phyloP scores from a whole-genome alignment of 768 basidiomycete species.

The Lanmaoa rubissima region DNA sequence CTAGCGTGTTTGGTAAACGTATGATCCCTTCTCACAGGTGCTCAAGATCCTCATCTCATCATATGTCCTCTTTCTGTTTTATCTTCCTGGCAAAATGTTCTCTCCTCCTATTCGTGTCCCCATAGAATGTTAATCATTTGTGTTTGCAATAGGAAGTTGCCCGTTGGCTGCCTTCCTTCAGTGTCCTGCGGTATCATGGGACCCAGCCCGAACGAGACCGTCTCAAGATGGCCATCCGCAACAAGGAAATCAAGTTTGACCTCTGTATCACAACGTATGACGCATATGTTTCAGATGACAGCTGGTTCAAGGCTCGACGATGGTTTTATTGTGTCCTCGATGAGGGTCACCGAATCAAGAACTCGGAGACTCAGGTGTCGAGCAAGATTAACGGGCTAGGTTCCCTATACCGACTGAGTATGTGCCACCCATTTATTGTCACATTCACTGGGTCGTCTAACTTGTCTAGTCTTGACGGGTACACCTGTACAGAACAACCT shows the following conservation, averaged over 20 bases:
- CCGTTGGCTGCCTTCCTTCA: slow-evolving; percentile 54
- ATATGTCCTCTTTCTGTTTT: slow-evolving; percentile 72
- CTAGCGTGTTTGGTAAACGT: background rate
- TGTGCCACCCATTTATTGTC: slow-evolving; percentile 1
- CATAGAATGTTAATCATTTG: background rate
- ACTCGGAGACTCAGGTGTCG: slow-evolving; percentile 53
- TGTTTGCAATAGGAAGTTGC: slow-evolving; percentile 42
- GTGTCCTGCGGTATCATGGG: slow-evolving; percentile 62
- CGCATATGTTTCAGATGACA: slow-evolving; percentile 51
- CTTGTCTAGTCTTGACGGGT: slow-evolving; percentile 56
- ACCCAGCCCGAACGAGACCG: slow-evolving; percentile 50
- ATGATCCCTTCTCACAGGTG: slow-evolving; percentile 24
- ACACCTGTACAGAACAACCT: slow-evolving; percentile 73
- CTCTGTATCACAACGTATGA: slow-evolving; percentile 74
- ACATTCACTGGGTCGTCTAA: background rate
- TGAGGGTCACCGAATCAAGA: slow-evolving; percentile 74
- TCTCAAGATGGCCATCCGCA: slow-evolving; percentile 45
- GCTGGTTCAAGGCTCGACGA: slow-evolving; percentile 58
- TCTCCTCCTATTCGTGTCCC: slow-evolving; percentile 3
- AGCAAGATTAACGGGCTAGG: slow-evolving; percentile 55
- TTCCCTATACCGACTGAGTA: slow-evolving; percentile 56
- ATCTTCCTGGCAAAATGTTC: slow-evolving; percentile 54
- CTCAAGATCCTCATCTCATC: slow-evolving; percentile 63
- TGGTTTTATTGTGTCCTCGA: slow-evolving; percentile 63
- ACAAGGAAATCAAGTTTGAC: slow-evolving; percentile 36